Base-by-base conservation (phyloP, 2,329 filamentous ascomycete species). In the Elsinoe ampelina region DNA sequence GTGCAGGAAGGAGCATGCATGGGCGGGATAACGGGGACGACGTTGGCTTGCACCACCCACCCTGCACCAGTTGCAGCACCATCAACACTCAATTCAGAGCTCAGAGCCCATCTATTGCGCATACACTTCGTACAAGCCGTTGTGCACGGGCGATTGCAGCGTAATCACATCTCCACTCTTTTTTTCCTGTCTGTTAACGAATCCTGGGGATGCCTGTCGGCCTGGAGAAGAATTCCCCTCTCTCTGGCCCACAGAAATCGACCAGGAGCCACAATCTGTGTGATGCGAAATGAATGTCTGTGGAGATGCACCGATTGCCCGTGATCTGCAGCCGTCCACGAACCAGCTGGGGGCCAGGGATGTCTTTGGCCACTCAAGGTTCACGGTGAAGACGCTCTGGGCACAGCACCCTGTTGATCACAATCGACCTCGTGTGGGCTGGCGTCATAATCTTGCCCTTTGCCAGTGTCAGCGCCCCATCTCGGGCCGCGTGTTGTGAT, bases 1-100 rank as follows among this genome's bases (percentile, higher is more conserved):
- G 41, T 45, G 41, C 41, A 45, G 41, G 41, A 45, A 45, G 41
- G 41, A 45, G 41, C 41, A 45, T 45, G 41, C 41, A 45, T 45
- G 41, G 41, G 20, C 41, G 41, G 19, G 19, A 30, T 12, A 12
- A 39, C 26, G 26, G 26, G 26, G 26, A 30, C 26, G 19, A 22
- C 41, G 41, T 45, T 45, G 17, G 20, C 19, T 22, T 45, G 41
- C 41, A 45, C 41, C 41, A 45, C 41, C 41, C 41, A 45, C 41
- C 41, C 41, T 45, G 41, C 41, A 45, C 20, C 39, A 20, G 41
- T 45, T 30, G 19, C 26, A 26, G 22, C 22, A 26, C 22, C 22
- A 26, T 3, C 22, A 30, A 30, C 26, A 30, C 26, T 30, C 26
- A 30, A 30, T 30, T 7, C 26, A 30, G 41, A 45, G 41, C 41